Percentiles rank a stretch among this genome's conserved stretches.
Conservation (phyloP, 768 basidiomycete genomes). For the Podaxis pistillaris region DNA sequence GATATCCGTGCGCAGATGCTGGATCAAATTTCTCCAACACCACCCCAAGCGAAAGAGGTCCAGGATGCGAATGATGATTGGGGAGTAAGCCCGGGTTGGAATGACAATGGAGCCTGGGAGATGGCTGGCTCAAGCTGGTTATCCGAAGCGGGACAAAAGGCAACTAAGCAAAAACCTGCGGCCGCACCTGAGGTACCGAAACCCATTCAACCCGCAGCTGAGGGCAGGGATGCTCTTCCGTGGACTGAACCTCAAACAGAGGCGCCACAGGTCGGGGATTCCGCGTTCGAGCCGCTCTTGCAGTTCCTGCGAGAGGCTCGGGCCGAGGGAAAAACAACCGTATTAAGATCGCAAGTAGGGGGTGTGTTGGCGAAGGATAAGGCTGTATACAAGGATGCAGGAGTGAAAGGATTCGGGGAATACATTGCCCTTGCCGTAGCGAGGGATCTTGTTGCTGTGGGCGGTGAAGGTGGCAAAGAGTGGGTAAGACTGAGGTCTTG, state of each 20-base stretch:
- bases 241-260: neutral
- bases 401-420: constrained; percentile 29
- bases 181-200: neutral
- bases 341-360: constrained; percentile 8
- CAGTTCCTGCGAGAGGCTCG: constrained; percentile 2
- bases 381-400: constrained; percentile 28
- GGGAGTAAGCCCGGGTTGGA: neutral
- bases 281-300: constrained; percentile 6
- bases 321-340: constrained; percentile 3
- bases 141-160: neutral
- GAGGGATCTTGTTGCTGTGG: constrained; percentile 20
- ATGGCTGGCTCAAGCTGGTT: neutral
- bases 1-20: neutral
- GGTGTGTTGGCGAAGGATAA: constrained; percentile 5
- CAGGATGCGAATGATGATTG: neutral
- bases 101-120: neutral
- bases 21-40: neutral
- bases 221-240: too few relatives aligned
- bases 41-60: neutral
- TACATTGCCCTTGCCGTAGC: constrained; percentile 30
- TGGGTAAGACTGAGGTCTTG: constrained; percentile 12
- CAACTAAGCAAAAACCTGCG: neutral
- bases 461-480: constrained; percentile 12
- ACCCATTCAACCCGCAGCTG: neutral
- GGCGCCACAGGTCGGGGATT: neutral